Evolutionary conservation across 2,329 filamentous ascomycete species (phyloP), one percentile per base, ranked within the genome.

Genomic region (Aspergillus sclerotialis): DNA sequence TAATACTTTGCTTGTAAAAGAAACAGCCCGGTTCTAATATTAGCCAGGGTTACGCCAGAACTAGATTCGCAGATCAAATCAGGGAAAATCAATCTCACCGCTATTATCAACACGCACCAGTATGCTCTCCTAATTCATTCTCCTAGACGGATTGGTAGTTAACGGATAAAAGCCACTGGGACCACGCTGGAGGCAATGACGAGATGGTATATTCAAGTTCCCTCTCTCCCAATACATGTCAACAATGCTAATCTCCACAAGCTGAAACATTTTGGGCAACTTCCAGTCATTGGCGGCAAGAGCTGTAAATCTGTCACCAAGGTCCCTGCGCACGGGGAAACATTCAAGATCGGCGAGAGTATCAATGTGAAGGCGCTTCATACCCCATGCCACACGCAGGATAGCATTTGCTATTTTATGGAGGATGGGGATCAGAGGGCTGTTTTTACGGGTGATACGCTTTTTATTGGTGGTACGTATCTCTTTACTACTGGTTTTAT

Each of bases 51-150:
- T 4, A 58, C 75, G 3, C 77, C 78, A 9, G 68, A 73, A 7
- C 64, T 98, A 33, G 81, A 90, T 57, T 73, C 88, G 45, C 80
- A 84, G 39, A 81, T 85, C 5, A 65, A 78, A 26, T 66, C 70
- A 14, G 81, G 82, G 11, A 75, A 77, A 48, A 86, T 94, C 55
- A 89, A 93, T 49, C 67, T 98, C 42, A 88, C 75, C 15, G 84
- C 81, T 32, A 94, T 98, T 55, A 80, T 96, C 52, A 98, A 98
- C 58, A 98, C 92, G 2, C 92, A 98, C 55, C 90, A 96, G 89
- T 94, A 69, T 63, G 84, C 63, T 15, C 30, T 23, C 21, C 3
- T 13, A 11, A 10, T 11, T 5, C 3, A 11, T 10, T 4, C 8
- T 12, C 6, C 4, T 11, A 4, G 9, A 6, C 2, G n/a, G 19